Evolutionary conservation across 2,329 filamentous ascomycete genomes (phyloP).

Genomic region (Ceratocystis albifundus): DNA sequence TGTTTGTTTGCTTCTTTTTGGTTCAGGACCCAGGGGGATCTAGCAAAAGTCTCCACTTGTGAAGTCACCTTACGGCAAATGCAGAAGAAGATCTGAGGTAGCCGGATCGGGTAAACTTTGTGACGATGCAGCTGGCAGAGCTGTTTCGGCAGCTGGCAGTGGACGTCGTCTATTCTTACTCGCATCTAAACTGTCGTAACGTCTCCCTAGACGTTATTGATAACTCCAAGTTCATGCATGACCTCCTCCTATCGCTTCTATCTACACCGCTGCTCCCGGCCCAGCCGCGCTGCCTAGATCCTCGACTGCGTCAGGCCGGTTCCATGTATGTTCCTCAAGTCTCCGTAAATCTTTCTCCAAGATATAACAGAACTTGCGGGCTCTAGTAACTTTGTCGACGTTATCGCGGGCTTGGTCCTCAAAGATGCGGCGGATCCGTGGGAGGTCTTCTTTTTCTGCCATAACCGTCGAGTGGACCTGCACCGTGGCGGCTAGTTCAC

Average conservation of each 20-base stretch:
- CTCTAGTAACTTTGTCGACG: slow-evolving; percentile 14
- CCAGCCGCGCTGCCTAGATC: slow-evolving; percentile 40
- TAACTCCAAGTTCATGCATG: not conserved
- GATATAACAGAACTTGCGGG: slow-evolving; percentile 22
- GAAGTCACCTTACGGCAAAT: not conserved
- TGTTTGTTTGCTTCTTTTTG: no score
- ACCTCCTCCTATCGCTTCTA: not conserved
- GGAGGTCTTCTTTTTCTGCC: not conserved
- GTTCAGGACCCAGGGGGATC: no score
- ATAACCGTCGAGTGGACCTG: slow-evolving; percentile 10
- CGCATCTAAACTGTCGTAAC: not conserved
- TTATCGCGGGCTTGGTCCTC: not conserved
- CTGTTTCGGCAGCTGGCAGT: not conserved
- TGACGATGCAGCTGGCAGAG: not conserved
- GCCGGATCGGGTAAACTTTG: not conserved
- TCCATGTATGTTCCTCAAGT: slow-evolving; percentile 65
- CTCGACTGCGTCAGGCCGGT: slow-evolving; percentile 58
- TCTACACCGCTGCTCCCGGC: not conserved
- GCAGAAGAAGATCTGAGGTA: not conserved
- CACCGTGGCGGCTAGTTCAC: slow-evolving; percentile 20
- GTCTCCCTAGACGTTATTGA: not conserved
- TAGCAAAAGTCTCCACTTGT: no score
- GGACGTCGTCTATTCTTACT: not conserved
- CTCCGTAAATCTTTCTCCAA: slow-evolving; percentile 45
- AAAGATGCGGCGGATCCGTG: slow-evolving; percentile 6